Conservation (phyloP, 345 rosid species). For the Eucalyptus microcorys region DNA sequence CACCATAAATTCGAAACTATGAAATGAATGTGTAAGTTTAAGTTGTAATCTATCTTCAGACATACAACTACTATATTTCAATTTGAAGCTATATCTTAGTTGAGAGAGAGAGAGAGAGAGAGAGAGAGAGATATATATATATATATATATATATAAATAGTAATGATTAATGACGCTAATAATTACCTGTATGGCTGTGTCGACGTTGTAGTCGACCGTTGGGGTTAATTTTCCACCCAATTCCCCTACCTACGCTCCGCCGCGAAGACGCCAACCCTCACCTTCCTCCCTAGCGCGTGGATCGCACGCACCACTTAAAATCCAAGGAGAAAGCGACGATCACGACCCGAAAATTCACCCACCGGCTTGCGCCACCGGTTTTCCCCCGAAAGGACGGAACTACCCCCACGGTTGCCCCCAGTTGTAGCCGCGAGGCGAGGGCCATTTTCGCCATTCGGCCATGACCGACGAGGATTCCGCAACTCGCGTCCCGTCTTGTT, state of each 20-base stretch:
- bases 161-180: not conserved
- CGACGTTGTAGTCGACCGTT: not conserved
- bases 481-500: not conserved
- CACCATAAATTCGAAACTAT: fast-evolving
- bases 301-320: not conserved
- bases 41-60: not conserved
- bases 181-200: not conserved
- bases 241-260: not conserved
- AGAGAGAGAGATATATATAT: no score
- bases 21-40: not conserved
- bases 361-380: not conserved
- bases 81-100: not conserved
- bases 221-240: not conserved
- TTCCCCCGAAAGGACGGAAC: not conserved
- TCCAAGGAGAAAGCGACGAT: not conserved
- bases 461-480: not conserved
- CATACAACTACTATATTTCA: not conserved
- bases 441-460: not conserved
- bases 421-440: not conserved
- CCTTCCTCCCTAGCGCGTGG: not conserved
- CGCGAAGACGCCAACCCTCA: not conserved
- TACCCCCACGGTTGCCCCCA: not conserved
- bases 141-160: not conserved
- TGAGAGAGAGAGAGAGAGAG: no score
- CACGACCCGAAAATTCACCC: not conserved